These are phyloP conservation scores for Ophiorrhiza pumila DNA, from an alignment of 257 asterid genomes.

Conservation along the genomic window DNA sequence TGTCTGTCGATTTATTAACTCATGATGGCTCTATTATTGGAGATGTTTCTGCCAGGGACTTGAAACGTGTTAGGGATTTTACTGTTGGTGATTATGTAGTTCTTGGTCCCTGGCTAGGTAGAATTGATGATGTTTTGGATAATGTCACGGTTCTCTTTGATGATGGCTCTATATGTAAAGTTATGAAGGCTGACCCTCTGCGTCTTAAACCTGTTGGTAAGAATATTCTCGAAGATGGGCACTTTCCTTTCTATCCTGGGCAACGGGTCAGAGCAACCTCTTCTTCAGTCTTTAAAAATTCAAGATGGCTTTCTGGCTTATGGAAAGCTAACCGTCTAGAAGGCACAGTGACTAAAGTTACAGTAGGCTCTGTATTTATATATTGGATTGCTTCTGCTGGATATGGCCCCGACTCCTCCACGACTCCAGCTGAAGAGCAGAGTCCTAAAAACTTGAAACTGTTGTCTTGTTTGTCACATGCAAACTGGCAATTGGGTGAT, in stretches of 20 bases:
- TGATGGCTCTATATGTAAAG: conserved; percentile 95
- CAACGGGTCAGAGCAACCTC: conserved; percentile 90
- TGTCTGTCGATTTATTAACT: conserved; percentile 59
- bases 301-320: conserved; percentile 89
- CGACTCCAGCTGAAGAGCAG: conserved; percentile 87
- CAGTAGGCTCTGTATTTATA: conserved; percentile 84
- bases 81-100: conserved; percentile 89
- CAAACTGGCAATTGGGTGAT: conserved; percentile 96
- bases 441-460: conserved; percentile 77
- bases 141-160: conserved; percentile 89
- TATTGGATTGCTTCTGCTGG: conserved; percentile 99
- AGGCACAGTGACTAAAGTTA: conserved; percentile 92
- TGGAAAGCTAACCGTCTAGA: conserved; percentile 90
- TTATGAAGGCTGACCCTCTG: conserved; percentile 82
- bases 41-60: conserved; percentile 55
- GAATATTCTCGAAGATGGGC: conserved; percentile 78
- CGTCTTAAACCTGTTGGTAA: conserved; percentile 78
- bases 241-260: conserved; percentile 95
- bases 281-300: conserved; percentile 89
- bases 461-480: conserved; percentile 84
- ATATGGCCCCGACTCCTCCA: conserved; percentile 76
- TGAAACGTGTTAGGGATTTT: conserved; percentile 78
- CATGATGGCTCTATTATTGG: conserved; percentile 57
- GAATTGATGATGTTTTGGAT: conserved; percentile 86
- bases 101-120: conserved; percentile 98